Percentiles rank a stretch among this genome's conserved stretches.
phyloP scores from a whole-genome alignment of 441 rosid species.

The Manihot esculenta region DNA sequence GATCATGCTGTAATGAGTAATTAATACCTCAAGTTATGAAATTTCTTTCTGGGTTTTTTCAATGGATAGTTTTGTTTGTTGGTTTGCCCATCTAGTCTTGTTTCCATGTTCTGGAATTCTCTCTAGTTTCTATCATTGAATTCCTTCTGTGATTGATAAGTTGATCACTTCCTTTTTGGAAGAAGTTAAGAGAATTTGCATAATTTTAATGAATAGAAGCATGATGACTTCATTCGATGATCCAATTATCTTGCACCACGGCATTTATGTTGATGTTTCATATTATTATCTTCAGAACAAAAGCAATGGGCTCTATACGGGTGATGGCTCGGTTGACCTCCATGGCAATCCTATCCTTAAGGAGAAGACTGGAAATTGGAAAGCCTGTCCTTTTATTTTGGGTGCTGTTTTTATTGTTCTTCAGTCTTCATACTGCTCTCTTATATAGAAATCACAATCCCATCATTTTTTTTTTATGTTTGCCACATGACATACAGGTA shows the following conservation, averaged over 20 bases:
- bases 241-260: background rate
- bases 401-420: slow-evolving; percentile 28
- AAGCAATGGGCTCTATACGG: slow-evolving; percentile 40
- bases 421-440: background rate
- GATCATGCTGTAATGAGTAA: background rate
- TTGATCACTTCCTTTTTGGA: no score
- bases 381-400: slow-evolving; percentile 66
- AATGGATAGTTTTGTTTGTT: no score
- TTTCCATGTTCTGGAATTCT: no score
- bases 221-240: background rate
- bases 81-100: no score
- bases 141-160: no score
- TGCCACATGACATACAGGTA: slow-evolving; percentile 37
- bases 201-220: background rate
- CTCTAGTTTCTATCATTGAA: no score
- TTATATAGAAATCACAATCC: background rate
- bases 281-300: slow-evolving; percentile 32
- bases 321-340: slow-evolving; percentile 68
- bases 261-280: background rate
- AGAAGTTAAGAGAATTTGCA: background rate
- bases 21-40: background rate
- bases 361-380: slow-evolving; percentile 66
- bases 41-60: background rate
- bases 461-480: background rate
- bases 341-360: slow-evolving; percentile 53